A percentile compares a stretch with the other conserved stretches of the same genome.
Conservation (phyloP, 1,139 yeast genomes). For the Lodderomyces orthopsilosis region DNA sequence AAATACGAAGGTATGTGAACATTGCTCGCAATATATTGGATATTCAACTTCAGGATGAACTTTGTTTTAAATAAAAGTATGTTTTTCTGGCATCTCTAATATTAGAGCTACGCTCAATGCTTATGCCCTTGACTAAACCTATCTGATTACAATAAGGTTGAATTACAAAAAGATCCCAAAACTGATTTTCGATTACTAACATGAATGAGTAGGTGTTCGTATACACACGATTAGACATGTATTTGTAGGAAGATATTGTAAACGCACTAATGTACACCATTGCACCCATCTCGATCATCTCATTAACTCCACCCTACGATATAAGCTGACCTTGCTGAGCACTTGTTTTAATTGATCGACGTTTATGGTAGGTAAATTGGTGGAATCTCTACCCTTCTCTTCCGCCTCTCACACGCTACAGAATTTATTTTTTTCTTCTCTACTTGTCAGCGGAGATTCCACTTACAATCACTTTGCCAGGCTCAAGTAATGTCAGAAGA, state of each 20-base stretch:
- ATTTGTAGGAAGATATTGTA: no score
- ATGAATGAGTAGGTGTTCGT: no score
- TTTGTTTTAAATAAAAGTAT: slow-evolving; percentile 27
- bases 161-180: neutral
- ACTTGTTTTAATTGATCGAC: no score
- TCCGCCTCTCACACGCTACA: neutral
- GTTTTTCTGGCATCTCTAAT: slow-evolving; percentile 76
- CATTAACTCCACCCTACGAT: no score
- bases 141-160: slow-evolving; percentile 36
- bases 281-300: no score
- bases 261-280: no score
- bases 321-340: no score
- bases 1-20: slow-evolving; percentile 5
- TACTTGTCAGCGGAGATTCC: neutral
- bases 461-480: neutral
- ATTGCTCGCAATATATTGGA: neutral
- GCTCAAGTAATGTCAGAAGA: slow-evolving; percentile 12
- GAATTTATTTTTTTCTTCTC: neutral
- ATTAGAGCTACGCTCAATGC: slow-evolving; percentile 61
- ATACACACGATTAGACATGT: no score
- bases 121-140: slow-evolving; percentile 50
- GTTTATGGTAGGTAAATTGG: neutral
- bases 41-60: slow-evolving; percentile 33
- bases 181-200: neutral
- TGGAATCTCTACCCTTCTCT: neutral